A percentile compares a stretch with the other conserved stretches of the same genome.
Conservation (phyloP, 2,329 filamentous ascomycete species). For the Cladosporium sp. region DNA sequence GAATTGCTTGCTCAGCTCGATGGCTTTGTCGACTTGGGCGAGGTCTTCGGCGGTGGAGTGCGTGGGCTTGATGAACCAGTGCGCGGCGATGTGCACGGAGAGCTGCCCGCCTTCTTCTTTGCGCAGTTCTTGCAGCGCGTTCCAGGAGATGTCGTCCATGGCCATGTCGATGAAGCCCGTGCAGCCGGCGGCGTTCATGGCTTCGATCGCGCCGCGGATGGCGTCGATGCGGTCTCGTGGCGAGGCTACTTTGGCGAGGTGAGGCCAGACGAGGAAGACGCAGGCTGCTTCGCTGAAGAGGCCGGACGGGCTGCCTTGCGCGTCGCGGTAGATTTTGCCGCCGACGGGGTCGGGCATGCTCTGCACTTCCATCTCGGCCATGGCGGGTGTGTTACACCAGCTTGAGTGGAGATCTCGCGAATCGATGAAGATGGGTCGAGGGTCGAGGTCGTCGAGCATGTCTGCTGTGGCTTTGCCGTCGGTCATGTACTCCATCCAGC, state of each 20-base stretch:
- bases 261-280: slow-evolving; percentile 56
- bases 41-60: slow-evolving; percentile 48
- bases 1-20: slow-evolving; percentile 49
- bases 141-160: slow-evolving; percentile 59
- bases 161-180: slow-evolving; percentile 61
- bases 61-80: slow-evolving; percentile 57
- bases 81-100: slow-evolving; percentile 54
- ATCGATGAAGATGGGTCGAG: slow-evolving; percentile 57
- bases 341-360: slow-evolving; percentile 51
- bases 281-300: slow-evolving; percentile 58
- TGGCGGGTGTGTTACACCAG: slow-evolving; percentile 56
- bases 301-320: slow-evolving; percentile 49
- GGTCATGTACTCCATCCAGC: slow-evolving; percentile 61
- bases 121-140: slow-evolving; percentile 48
- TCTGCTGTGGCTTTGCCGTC: slow-evolving; percentile 50
- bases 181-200: slow-evolving; percentile 54
- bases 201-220: slow-evolving; percentile 48
- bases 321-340: slow-evolving; percentile 55
- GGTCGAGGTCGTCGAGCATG: slow-evolving; percentile 54
- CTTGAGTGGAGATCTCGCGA: slow-evolving; percentile 59
- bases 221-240: slow-evolving; percentile 52
- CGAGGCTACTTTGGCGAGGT: slow-evolving; percentile 50
- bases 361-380: slow-evolving; percentile 52
- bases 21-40: slow-evolving; percentile 53
- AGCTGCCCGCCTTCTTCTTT: slow-evolving; percentile 34